Conservation (phyloP, 805 yeast genomes). For the Tetrapisispora pingtungensis region DNA sequence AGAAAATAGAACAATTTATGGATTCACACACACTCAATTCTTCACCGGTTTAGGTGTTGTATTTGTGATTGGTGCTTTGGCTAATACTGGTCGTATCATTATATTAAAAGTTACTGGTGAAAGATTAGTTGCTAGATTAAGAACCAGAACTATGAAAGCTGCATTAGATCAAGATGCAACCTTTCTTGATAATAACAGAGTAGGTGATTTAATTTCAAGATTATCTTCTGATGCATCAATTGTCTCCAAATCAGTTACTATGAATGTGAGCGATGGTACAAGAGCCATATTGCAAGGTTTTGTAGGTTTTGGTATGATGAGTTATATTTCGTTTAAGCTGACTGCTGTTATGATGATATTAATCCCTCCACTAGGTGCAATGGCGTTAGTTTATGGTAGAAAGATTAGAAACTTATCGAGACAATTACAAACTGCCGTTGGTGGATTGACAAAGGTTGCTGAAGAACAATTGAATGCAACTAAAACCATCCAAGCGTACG, state of each 20-base stretch:
- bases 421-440: conserved; percentile 73
- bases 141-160: conserved; percentile 67
- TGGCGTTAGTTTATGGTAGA: conserved; percentile 76
- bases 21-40: conserved; percentile 55
- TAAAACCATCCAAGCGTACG: conserved; percentile 81
- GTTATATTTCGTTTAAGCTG: conserved; percentile 70
- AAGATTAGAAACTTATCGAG: conserved; percentile 65
- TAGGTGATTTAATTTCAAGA: conserved; percentile 86
- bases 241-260: conserved; percentile 77
- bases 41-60: conserved; percentile 50
- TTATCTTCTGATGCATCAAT: conserved; percentile 82
- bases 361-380: conserved; percentile 72
- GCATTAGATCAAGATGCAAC: conserved; percentile 79
- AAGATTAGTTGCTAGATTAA: conserved; percentile 69
- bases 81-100: conserved; percentile 75
- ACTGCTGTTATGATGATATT: conserved; percentile 72
- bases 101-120: conserved; percentile 76
- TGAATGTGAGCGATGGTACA: conserved; percentile 86
- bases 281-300: conserved; percentile 72
- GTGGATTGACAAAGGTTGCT: conserved; percentile 76
- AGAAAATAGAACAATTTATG: conserved; percentile 36
- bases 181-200: conserved; percentile 79
- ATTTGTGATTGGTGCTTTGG: conserved; percentile 62
- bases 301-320: conserved; percentile 89
- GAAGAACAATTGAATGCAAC: conserved; percentile 85